Conservation (phyloP, 1,284 basidiomycete species). For the Ceratobasidium sp. region DNA sequence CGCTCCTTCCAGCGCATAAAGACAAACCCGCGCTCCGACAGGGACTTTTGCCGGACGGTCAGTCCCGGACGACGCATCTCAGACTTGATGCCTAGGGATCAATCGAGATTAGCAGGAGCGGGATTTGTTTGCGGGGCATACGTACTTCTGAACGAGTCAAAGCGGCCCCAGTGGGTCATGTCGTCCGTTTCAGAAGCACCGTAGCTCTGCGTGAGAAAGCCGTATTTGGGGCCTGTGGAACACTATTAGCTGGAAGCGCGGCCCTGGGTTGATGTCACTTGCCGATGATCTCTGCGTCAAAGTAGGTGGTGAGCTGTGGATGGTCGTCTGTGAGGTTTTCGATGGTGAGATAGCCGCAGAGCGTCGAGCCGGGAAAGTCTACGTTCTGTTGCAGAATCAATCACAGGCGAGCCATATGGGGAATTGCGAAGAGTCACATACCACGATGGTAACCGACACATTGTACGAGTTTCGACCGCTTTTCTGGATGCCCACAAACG, state of each 20-base stretch:
- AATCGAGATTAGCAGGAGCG: conserved; percentile 23
- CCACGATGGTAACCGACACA: conserved; percentile 80
- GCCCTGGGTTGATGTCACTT: conserved; percentile 53
- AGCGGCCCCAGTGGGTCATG: conserved; percentile 89
- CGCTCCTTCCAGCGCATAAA: conserved; percentile 99
- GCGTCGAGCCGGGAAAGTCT: conserved; percentile 76
- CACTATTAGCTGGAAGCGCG: conserved; percentile 8
- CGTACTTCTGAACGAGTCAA: conserved; percentile 81
- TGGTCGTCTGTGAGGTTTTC: conserved; percentile 88
- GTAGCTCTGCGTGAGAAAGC: conserved; percentile 76
- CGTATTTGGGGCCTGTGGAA: conserved; percentile 55
- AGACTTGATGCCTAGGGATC: conserved; percentile 57
- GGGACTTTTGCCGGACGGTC: conserved; percentile 64
- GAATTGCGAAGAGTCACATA: conserved; percentile 54
- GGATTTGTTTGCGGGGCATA: conserved; percentile 9
- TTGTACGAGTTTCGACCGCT: conserved; percentile 85
- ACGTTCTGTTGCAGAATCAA: conserved; percentile 66
- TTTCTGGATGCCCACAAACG: conserved; percentile 82
- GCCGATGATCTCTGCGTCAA: conserved; percentile 93
- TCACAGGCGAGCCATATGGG: conserved; percentile 37
- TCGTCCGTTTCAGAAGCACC: conserved; percentile 88
- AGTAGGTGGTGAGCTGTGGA: conserved; percentile 90
- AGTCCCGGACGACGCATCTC: conserved; percentile 77
- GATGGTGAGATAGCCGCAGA: conserved; percentile 90
- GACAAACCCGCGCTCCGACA: conserved; percentile 53